These are phyloP conservation scores for Filosporella fistucella DNA, from an alignment of 495 filamentous ascomycete genomes.

Conservation along the genomic window DNA sequence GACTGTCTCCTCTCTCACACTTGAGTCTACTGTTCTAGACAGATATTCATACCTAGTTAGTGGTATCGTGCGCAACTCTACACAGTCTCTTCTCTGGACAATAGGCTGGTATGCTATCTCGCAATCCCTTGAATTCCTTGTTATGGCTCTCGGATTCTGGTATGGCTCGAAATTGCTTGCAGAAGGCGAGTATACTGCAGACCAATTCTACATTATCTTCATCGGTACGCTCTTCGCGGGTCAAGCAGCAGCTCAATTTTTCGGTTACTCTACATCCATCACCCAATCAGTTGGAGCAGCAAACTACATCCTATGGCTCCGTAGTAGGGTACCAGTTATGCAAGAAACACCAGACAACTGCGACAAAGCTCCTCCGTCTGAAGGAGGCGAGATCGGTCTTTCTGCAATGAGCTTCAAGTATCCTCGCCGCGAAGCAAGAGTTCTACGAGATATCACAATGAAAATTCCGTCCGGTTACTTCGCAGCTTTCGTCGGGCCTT, in stretches of 20 bases:
- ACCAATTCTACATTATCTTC: conserved; percentile 62
- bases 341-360: neutral
- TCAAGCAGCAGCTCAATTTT: neutral
- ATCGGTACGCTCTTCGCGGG: conserved; percentile 19
- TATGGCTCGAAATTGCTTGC: conserved; percentile 56
- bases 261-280: neutral
- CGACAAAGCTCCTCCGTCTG: neutral
- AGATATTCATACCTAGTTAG: conserved; percentile 40
- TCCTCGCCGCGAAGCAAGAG: conserved; percentile 38
- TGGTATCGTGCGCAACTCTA: conserved; percentile 30
- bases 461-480: conserved; percentile 50
- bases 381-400: neutral
- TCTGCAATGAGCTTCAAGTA: conserved; percentile 49
- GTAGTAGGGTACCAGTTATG: neutral
- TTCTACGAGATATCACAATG: conserved; percentile 36
- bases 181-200: conserved; percentile 47
- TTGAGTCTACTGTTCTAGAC: conserved; percentile 36
- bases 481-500: conserved; percentile 55
- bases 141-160: conserved; percentile 64
- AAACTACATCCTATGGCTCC: neutral
- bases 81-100: conserved; percentile 28
- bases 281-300: neutral
- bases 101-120: conserved; percentile 50
- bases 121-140: conserved; percentile 46
- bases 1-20: conserved; percentile 48